phyloP scores from a whole-genome alignment of 768 basidiomycete genomes.

The Mycena haematopus region DNA sequence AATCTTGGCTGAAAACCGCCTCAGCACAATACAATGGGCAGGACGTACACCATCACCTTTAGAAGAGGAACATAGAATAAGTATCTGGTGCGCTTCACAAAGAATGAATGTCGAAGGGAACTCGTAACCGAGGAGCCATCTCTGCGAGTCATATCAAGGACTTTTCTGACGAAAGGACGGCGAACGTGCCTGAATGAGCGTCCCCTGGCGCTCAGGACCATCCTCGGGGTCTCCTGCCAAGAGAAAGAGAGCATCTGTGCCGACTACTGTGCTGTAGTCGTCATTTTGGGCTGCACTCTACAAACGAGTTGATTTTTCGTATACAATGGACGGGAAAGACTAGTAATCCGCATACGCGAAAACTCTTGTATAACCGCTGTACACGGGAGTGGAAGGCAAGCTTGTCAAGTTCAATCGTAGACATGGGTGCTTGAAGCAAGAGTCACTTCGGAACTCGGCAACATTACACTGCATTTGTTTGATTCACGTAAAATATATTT shows the following conservation, averaged over 20 bases:
- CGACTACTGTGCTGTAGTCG: constrained; percentile 72
- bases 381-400: no score
- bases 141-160: constrained; percentile 54
- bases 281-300: constrained; percentile 73
- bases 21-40: background rate
- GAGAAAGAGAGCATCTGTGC: constrained; percentile 72
- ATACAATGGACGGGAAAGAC: no score
- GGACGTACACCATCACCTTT: constrained; percentile 63
- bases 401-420: no score
- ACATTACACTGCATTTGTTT: no score
- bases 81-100: constrained; percentile 79
- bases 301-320: background rate
- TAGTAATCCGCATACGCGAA: no score
- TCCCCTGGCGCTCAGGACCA: constrained; percentile 88
- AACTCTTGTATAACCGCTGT: no score
- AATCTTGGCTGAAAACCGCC: constrained; percentile 70
- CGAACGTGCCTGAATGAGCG: constrained; percentile 81
- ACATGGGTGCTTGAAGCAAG: no score
- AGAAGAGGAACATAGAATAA: constrained; percentile 83
- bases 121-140: constrained; percentile 96
- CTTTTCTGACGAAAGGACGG: constrained; percentile 13
- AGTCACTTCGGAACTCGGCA: no score
- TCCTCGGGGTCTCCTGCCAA: constrained; percentile 88
- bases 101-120: constrained; percentile 93
- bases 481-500: no score